phyloP scores from a whole-genome alignment of 2,329 filamentous ascomycete species.

The Fusarium pseudocircinatum region DNA sequence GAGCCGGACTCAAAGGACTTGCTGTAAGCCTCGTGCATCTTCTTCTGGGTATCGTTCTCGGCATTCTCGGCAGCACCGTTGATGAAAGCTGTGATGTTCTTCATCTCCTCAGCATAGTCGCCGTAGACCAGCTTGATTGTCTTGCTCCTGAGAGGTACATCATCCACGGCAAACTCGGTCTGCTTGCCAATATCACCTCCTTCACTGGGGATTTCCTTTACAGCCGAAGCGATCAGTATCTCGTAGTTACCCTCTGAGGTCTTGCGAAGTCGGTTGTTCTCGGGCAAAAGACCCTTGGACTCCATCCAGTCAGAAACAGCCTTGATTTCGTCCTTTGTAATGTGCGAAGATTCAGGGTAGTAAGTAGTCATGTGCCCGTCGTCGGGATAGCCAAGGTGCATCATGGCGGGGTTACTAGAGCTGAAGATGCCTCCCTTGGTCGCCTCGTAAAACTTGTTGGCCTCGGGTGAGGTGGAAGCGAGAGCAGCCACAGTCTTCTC shows the following conservation, averaged over 20 bases:
- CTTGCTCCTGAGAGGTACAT: constrained; percentile 71
- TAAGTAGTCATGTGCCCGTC: constrained; percentile 83
- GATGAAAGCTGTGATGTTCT: constrained; percentile 71
- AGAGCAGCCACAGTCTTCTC: constrained; percentile 72
- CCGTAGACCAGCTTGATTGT: constrained; percentile 78
- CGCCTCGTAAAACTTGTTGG: constrained; percentile 71
- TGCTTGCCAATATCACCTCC: constrained; percentile 77
- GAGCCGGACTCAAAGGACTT: constrained; percentile 80
- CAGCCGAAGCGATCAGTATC: constrained; percentile 77
- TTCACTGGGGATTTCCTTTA: constrained; percentile 65
- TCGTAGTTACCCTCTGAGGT: constrained; percentile 71
- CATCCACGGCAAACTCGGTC: constrained; percentile 67
- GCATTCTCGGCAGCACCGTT: constrained; percentile 74
- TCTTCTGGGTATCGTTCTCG: constrained; percentile 77
- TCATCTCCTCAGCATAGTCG: constrained; percentile 78
- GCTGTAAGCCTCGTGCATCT: constrained; percentile 78
- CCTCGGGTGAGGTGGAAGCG: constrained; percentile 67
- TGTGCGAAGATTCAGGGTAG: constrained; percentile 78
- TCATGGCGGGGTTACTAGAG: constrained; percentile 67
- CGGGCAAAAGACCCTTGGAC: constrained; percentile 74
- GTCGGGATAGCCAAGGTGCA: constrained; percentile 81
- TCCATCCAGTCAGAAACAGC: constrained; percentile 78
- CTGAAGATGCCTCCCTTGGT: constrained; percentile 79
- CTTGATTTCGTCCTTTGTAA: constrained; percentile 79
- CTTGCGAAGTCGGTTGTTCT: constrained; percentile 82